Conservation (phyloP, 305 asterid genomes). For the Solanum hybrid region DNA sequence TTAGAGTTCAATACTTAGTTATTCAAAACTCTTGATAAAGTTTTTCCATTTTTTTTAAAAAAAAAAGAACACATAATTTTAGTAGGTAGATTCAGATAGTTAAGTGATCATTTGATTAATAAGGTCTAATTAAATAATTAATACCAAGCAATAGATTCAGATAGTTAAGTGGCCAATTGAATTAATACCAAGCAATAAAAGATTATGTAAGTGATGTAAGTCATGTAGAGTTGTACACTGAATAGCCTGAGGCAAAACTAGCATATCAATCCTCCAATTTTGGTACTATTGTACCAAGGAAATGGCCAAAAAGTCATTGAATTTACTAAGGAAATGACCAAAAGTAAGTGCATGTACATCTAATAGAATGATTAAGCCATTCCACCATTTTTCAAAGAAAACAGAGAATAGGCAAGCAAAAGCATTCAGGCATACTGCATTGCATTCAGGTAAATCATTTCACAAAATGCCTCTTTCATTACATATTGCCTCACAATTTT, state of each 20-base stretch:
- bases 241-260: neutral
- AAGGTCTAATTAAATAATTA: too few relatives aligned
- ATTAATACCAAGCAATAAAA: neutral
- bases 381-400: neutral
- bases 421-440: neutral
- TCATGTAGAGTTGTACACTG: neutral
- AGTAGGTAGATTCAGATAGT: neutral
- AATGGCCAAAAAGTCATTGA: too few relatives aligned
- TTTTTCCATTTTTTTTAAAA: neutral
- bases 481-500: neutral
- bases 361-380: neutral
- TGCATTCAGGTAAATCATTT: neutral
- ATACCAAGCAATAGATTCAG: neutral
- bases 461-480: neutral
- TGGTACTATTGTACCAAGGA: neutral
- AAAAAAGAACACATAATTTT: neutral
- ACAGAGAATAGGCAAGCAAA: neutral
- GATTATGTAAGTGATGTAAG: neutral
- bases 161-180: neutral
- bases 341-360: neutral
- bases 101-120: neutral
- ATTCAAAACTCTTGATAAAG: neutral
- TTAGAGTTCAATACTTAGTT: neutral
- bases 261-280: neutral
- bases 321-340: too few relatives aligned